These are phyloP conservation scores for Macrophomina tecta DNA, from an alignment of 2,329 filamentous ascomycete species.

Conservation along the genomic window DNA sequence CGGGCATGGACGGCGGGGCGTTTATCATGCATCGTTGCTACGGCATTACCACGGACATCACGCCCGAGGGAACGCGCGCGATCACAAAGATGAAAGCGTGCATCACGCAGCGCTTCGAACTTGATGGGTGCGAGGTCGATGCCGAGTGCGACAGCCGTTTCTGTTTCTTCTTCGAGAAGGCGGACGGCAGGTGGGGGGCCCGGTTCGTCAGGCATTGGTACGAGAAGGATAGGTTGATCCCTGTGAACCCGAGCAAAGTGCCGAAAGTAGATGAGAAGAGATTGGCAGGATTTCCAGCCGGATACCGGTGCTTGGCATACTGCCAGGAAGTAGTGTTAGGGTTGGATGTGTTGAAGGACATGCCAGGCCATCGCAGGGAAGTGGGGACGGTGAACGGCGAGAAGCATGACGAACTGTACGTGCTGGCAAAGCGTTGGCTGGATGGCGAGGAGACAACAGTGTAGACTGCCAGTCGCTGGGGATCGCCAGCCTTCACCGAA, in stretches of 20 bases:
- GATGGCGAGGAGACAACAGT: background rate
- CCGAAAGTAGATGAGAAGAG: background rate
- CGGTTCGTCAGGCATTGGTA: slow-evolving; percentile 17
- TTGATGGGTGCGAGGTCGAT: slow-evolving; percentile 52
- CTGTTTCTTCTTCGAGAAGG: slow-evolving; percentile 44
- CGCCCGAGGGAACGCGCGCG: slow-evolving; percentile 45
- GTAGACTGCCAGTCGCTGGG: too few relatives aligned
- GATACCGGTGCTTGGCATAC: background rate
- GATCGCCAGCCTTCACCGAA: too few relatives aligned
- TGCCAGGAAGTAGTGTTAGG: background rate
- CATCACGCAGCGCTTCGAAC: slow-evolving; percentile 56
- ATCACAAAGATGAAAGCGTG: slow-evolving; percentile 60
- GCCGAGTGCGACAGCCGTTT: slow-evolving; percentile 52
- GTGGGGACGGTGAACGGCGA: background rate
- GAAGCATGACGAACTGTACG: background rate
- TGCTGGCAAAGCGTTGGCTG: background rate
- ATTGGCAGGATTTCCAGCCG: background rate
- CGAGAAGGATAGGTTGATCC: background rate
- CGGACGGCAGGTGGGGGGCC: slow-evolving; percentile 33
- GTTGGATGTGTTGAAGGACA: background rate
- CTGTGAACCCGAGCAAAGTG: background rate
- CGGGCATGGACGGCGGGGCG: slow-evolving; percentile 50
- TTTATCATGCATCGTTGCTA: slow-evolving; percentile 55
- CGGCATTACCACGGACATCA: slow-evolving; percentile 53
- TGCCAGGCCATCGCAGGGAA: background rate